Conservation (phyloP, 2,329 filamentous ascomycete species). For the Fusarium temperatum region DNA sequence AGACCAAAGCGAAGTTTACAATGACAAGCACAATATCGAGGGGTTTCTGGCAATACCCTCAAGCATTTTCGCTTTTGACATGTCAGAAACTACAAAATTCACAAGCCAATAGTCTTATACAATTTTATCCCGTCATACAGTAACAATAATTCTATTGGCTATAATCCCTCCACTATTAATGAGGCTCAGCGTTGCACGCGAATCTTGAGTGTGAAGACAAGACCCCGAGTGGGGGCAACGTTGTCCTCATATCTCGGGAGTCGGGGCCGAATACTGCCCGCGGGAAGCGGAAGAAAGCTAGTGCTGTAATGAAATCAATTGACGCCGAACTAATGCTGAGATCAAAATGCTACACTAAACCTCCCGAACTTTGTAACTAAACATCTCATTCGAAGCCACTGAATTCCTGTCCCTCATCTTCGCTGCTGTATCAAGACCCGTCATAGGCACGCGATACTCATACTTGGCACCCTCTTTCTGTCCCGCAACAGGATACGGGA, state of each 20-base stretch:
- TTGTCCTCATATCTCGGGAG: neutral
- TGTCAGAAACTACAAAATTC: neutral
- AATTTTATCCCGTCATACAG: neutral
- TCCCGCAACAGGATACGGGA: slow-evolving; percentile 62
- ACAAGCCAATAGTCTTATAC: neutral
- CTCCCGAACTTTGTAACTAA: slow-evolving; percentile 38
- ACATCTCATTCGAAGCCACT: slow-evolving; percentile 47
- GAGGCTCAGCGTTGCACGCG: neutral
- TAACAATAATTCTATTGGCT: neutral
- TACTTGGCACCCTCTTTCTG: slow-evolving; percentile 37
- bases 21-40: too few species aligned
- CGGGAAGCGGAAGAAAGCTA: neutral
- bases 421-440: slow-evolving; percentile 43
- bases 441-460: slow-evolving; percentile 47
- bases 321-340: neutral
- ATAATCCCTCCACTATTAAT: neutral
- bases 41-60: rapidly evolving
- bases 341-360: neutral
- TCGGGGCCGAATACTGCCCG: neutral
- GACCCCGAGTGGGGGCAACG: neutral
- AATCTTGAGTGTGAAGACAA: neutral
- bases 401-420: slow-evolving; percentile 47
- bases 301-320: neutral
- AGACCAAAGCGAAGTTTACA: too few species aligned
- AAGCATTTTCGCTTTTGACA: neutral